phyloP scores from a whole-genome alignment of 2,329 filamentous ascomycete genomes.

The Alternaria novae-zelandiae region DNA sequence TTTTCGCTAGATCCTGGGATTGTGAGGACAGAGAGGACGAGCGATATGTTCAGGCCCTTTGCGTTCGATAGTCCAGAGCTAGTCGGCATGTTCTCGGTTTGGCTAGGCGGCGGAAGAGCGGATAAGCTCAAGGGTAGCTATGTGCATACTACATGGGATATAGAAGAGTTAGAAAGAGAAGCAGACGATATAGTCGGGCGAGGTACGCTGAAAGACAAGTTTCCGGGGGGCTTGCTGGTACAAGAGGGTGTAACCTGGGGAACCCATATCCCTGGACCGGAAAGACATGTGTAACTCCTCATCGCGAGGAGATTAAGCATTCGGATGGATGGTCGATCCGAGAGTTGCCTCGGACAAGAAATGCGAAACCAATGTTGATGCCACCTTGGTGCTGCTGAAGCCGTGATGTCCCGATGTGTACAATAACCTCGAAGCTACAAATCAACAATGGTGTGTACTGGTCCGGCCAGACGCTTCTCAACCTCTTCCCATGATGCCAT shows the following conservation, averaged over 20 bases:
- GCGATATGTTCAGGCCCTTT: background rate
- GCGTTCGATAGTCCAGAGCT: background rate
- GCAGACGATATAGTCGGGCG: background rate
- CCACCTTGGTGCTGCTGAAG: background rate
- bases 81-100: background rate
- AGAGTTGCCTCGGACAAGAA: background rate
- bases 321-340: background rate
- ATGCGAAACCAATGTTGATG: background rate
- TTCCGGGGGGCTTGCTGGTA: background rate
- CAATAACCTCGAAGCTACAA: background rate
- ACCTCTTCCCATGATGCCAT: conserved; percentile 31
- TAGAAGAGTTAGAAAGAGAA: background rate
- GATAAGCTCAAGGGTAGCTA: background rate
- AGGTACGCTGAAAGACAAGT: background rate
- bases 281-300: background rate
- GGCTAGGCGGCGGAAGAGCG: background rate
- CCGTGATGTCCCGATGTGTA: background rate
- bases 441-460: conserved; percentile 13
- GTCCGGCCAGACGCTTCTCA: conserved; percentile 15
- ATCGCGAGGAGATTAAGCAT: background rate
- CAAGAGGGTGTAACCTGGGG: background rate
- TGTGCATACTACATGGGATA: background rate
- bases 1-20: background rate
- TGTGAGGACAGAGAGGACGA: background rate
- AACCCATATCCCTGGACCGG: background rate